These are phyloP conservation scores for Sclerotinia borealis DNA, from an alignment of 2,329 filamentous ascomycete species.

Conservation along the genomic window DNA sequence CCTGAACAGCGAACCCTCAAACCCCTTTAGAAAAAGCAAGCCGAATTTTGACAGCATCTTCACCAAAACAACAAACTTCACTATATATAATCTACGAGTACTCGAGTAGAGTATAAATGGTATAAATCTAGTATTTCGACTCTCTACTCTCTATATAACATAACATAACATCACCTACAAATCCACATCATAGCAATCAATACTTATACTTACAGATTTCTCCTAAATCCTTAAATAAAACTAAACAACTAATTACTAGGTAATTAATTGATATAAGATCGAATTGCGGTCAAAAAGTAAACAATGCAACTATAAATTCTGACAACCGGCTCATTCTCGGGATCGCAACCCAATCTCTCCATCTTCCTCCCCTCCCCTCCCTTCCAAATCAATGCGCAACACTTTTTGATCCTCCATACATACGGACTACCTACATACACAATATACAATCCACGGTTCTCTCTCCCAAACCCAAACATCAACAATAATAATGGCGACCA, in stretches of 20 bases:
- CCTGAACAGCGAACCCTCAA: too few relatives aligned
- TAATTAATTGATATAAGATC: neutral
- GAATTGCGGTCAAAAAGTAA: neutral
- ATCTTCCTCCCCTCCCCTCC: neutral
- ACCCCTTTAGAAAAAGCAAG: neutral
- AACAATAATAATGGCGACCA: conserved; percentile 1
- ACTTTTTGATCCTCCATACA: neutral
- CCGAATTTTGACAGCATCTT: too few relatives aligned
- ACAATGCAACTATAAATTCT: neutral
- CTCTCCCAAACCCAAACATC: neutral
- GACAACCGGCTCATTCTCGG: neutral
- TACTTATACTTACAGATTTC: too few relatives aligned
- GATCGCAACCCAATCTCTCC: neutral
- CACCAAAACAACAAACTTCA: too few relatives aligned
- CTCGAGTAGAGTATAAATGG: too few relatives aligned
- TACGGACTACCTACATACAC: neutral
- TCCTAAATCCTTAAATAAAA: too few relatives aligned
- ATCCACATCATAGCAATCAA: too few relatives aligned
- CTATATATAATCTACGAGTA: too few relatives aligned
- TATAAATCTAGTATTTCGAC: too few relatives aligned
- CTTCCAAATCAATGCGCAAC: conserved; percentile 4
- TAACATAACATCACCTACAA: too few relatives aligned
- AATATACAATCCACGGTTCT: neutral
- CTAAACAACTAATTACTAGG: too few relatives aligned
- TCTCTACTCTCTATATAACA: too few relatives aligned